Evolutionary conservation across 2,329 filamentous ascomycete species (phyloP).

Genomic region (Talaromyces verruculosus): DNA sequence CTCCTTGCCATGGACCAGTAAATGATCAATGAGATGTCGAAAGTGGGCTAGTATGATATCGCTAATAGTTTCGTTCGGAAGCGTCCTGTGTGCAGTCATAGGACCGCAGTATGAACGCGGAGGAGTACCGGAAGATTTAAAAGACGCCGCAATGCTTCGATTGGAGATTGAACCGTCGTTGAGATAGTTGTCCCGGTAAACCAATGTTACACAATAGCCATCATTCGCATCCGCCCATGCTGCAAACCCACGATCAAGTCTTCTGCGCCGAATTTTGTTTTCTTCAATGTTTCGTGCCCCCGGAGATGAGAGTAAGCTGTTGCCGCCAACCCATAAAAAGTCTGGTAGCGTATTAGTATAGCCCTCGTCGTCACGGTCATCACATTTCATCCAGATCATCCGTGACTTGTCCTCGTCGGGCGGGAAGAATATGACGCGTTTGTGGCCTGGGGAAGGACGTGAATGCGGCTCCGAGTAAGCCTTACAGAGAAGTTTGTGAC

Average conservation of each 20-base stretch:
- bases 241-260: background rate
- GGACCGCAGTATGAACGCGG: background rate
- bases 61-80: background rate
- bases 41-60: slow-evolving; percentile 19
- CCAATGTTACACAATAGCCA: too few relatives aligned
- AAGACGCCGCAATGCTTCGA: background rate
- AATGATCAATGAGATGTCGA: slow-evolving; percentile 19
- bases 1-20: background rate
- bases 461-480: slow-evolving; percentile 7
- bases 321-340: background rate
- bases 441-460: slow-evolving; percentile 18
- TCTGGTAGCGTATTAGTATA: background rate
- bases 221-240: too few relatives aligned
- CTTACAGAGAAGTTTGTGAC: slow-evolving; percentile 21
- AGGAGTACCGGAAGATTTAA: background rate
- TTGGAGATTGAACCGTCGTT: background rate
- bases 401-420: background rate
- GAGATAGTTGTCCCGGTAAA: too few relatives aligned
- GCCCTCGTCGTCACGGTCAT: background rate
- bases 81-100: background rate
- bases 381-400: slow-evolving; percentile 10
- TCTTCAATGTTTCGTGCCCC: background rate
- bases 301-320: background rate
- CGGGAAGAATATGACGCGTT: slow-evolving; percentile 20
- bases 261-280: background rate